A percentile compares a stretch with the other conserved stretches of the same genome.
Evolutionary conservation across 805 yeast genomes (phyloP).

Genomic region (Starmerella potacharoeniae): DNA sequence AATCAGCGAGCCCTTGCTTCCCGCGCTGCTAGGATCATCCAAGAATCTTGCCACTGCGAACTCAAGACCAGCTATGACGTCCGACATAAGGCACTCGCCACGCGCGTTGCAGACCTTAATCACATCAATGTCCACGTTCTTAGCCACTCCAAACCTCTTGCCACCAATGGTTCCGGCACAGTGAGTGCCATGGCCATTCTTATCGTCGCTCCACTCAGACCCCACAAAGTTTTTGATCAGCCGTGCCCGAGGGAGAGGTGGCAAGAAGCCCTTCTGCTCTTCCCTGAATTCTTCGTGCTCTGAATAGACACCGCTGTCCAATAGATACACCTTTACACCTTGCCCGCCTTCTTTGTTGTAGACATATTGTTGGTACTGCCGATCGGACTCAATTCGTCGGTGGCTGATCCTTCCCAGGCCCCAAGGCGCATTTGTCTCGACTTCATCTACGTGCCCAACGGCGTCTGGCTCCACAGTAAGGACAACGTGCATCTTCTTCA

Average conservation of each 20-base stretch:
- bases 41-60: constrained; percentile 26
- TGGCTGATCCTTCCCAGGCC: constrained; percentile 28
- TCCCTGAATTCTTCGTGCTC: constrained; percentile 35
- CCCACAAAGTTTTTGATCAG: constrained; percentile 37
- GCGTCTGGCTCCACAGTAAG: neutral
- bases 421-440: constrained; percentile 37
- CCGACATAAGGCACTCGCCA: constrained; percentile 52
- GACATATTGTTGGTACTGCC: constrained; percentile 34
- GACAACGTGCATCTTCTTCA: neutral
- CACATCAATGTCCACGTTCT: constrained; percentile 50
- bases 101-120: constrained; percentile 57
- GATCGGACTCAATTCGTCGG: constrained; percentile 14
- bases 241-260: constrained; percentile 28
- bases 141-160: constrained; percentile 70
- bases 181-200: constrained; percentile 88
- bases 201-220: constrained; percentile 40
- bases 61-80: constrained; percentile 31
- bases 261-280: constrained; percentile 21
- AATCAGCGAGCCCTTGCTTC: constrained; percentile 31
- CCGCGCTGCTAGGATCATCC: neutral
- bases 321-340: constrained; percentile 59
- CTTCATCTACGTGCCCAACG: neutral
- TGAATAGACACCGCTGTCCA: constrained; percentile 61
- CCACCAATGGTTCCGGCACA: constrained; percentile 86
- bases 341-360: constrained; percentile 35